These are phyloP conservation scores for Boletus barrowsii DNA, from an alignment of 768 basidiomycete species.

Conservation along the genomic window DNA sequence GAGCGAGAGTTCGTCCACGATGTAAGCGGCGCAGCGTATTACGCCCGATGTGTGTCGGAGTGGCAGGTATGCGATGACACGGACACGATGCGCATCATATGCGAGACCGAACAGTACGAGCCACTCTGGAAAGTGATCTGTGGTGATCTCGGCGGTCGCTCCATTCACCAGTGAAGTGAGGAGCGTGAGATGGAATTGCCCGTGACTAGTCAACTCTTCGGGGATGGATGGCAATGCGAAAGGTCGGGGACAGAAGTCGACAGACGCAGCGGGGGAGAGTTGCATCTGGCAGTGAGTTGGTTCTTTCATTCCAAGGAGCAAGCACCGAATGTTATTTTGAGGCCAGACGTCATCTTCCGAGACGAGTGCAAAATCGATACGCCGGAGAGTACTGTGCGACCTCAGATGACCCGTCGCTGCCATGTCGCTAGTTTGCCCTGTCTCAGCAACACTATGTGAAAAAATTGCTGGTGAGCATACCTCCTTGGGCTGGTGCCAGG, in stretches of 20 bases:
- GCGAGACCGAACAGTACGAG: conserved; percentile 23
- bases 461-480: conserved; percentile 4
- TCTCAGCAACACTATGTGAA: not conserved
- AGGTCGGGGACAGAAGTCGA: not conserved
- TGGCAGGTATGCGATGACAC: conserved; percentile 23
- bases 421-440: conserved; percentile 6
- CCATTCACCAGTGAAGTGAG: conserved; percentile 8
- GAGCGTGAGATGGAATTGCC: conserved; percentile 9
- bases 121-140: conserved; percentile 23
- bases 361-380: conserved; percentile 17
- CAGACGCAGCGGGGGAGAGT: not conserved
- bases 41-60: not conserved
- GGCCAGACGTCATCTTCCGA: not conserved
- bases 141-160: not conserved
- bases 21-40: conserved; percentile 11
- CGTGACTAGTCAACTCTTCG: conserved; percentile 10
- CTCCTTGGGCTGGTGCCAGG: conserved; percentile 16
- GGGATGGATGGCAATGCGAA: conserved; percentile 3
- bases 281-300: not conserved
- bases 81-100: conserved; percentile 16
- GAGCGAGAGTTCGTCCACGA: conserved; percentile 23
- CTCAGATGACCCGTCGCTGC: not conserved
- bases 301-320: conserved; percentile 21
- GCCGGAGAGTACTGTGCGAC: not conserved
- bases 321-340: not conserved